Evolutionary conservation across 2,329 filamentous ascomycete species (phyloP), one percentile per base, ranked within the genome.

Genomic region (Cordyceps tenuipes): DNA sequence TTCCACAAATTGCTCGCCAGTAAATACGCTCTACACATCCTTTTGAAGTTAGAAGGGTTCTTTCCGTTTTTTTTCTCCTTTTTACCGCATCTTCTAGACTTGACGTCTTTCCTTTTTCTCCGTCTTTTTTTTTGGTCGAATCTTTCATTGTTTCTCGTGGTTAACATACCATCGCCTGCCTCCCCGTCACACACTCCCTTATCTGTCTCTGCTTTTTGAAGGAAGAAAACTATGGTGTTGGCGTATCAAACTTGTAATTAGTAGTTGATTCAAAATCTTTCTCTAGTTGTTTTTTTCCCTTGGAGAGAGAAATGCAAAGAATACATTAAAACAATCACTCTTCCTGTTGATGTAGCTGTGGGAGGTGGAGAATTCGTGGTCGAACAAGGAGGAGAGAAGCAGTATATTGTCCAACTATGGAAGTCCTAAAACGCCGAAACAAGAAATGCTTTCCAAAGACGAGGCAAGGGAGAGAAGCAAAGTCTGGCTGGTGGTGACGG

Each of bases 1-100:
- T 68, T 3, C 68, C 70, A 4, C 64, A 66, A 61, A 60, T 68
- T 19, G 36, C 62, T 57, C 54, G 29, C 9, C 66, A 62, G 61
- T 65, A 64, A 56, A 46, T 26, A 57, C 3, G 19, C 21, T 31
- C 34, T 36, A 21, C 41, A 34, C n/a, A 34, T n/a, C 26, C 6
- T 34, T 55, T 15, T 44, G 47, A n/a, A 44, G 34, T 36, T 36
- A 4, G 12, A 57, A 23, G 56, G 36, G 43, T 10, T 17, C 43
- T 23, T 50, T 23, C 8, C 29, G 36, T 41, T 17, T 23, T 4
- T 4, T 4, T 4, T 4, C 23, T 23, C 3, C 23, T 23, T 23
- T n/a, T 44, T 51, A 44, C n/a, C n/a, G n/a, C 36, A n/a, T 15
- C 34, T 21, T 44, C 17, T 39, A 49, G 44, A 47, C 44, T 26